A percentile compares a stretch with the other conserved stretches of the same genome.
phyloP scores from a whole-genome alignment of 306 rosid genomes.

The Prunus padus region DNA sequence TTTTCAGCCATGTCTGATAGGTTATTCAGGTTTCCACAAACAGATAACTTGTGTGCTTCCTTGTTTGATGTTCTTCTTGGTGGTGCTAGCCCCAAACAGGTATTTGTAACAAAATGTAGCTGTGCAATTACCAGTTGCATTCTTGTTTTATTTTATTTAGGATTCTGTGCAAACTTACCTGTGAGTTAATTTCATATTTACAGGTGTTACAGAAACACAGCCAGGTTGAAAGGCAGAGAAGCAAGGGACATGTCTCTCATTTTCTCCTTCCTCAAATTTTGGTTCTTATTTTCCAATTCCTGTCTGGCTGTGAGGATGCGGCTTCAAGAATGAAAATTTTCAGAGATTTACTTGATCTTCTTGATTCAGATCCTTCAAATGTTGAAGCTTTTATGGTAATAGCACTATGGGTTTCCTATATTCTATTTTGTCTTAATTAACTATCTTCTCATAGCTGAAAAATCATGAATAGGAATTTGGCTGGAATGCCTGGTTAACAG shows the following conservation, averaged over 20 bases:
- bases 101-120: slow-evolving; percentile 20
- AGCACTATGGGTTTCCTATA: slow-evolving; percentile 6
- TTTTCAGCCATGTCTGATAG: slow-evolving; percentile 80
- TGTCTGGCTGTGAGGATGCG: slow-evolving; percentile 71
- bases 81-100: slow-evolving; percentile 99
- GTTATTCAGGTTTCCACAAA: slow-evolving; percentile 83
- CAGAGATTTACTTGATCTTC: slow-evolving; percentile 86
- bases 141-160: background rate
- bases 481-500: slow-evolving; percentile 89
- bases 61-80: slow-evolving; percentile 98
- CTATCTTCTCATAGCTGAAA: slow-evolving; percentile 26
- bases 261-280: slow-evolving; percentile 89
- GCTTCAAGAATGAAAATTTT: slow-evolving; percentile 66
- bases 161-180: background rate
- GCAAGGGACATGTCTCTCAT: slow-evolving; percentile 65
- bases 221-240: slow-evolving; percentile 66
- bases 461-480: slow-evolving; percentile 71
- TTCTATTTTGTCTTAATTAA: slow-evolving; percentile 16
- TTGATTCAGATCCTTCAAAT: slow-evolving; percentile 90
- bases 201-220: slow-evolving; percentile 88
- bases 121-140: background rate
- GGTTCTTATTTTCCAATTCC: slow-evolving; percentile 77
- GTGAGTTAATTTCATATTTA: slow-evolving; percentile 25
- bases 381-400: slow-evolving; percentile 97
- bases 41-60: slow-evolving; percentile 87